Base-by-base conservation (phyloP, 768 basidiomycete species). In the Daedaleopsis nitida region DNA sequence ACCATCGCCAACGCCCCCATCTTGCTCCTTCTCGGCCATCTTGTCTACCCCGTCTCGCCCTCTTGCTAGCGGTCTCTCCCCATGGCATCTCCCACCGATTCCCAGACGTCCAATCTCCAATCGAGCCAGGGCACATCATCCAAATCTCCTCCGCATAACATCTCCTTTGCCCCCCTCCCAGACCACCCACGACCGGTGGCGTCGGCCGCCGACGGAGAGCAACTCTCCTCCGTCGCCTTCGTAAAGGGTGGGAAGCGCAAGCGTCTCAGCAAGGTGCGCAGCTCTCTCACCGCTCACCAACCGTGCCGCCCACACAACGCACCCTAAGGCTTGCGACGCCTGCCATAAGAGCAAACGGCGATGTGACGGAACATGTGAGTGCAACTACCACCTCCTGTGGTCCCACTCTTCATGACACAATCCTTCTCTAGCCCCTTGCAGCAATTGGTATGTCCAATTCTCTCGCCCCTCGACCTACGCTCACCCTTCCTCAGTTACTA, bases 281-380 rank as follows among this genome's bases (percentile, higher is more conserved):
- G 54, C 17, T 10, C 52, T 11, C 10, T 17, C 35, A 12, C 5
- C 16, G 39, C 59, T 44, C 32, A 24, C 19, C 42, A 19, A 53
- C 42, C 21, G 19, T 16, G 34, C 52, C 27, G 19, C 51, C 45
- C 49, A 65, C 51, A 11, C 53, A 58, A 47, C 12, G 21, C 16
- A 47, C 52, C 51, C n/a, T 37, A 59, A 83, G 82, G 82, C 91
- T 52, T 92, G 91, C 74, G 88, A 91, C 73, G 87, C 88, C 55
- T 93, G 91, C 72, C 92, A 93, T 71, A 91, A 89, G 73, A 87
- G 86, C 75, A 93, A 93, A 71, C 84, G 91, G 24, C 84, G 91
- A 51, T 92, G 91, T 74, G 90, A 92, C 74, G 90, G 90, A 35
- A 90, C 88, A 62, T 86, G 89, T 88, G 62, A 60, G 85, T 78